Evolutionary conservation across 768 basidiomycete genomes (phyloP), one percentile per base, ranked within the genome.

Genomic region (Suillus alpinus): DNA sequence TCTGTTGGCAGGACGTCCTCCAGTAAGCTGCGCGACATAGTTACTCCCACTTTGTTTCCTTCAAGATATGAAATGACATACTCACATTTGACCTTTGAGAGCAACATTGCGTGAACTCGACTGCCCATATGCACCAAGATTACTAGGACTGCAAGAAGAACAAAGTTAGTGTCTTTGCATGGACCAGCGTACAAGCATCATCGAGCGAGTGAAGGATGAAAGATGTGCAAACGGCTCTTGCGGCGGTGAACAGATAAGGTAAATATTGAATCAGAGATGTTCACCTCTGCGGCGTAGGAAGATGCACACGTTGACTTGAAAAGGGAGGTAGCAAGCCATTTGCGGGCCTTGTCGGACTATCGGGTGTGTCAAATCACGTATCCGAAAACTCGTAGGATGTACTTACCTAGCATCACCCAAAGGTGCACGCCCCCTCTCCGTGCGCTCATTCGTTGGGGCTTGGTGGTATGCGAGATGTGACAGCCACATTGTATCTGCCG

Each of bases 221-320:
- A 34, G 3, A 12, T 44, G 12, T 26, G 46, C 23, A 10, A 55
- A 37, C 5, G 16, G 9, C 10, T 39, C 53, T 55, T 39, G 34
- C 26, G 16, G 39, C 16, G 16, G 26, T 29, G 53, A 55, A 55
- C 53, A 18, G 37, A 55, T 55, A 41, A 32, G 8, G 49, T 20
- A 26, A 23, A 59, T 16, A 20, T n/a, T 32, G 41, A 18, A 20
- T n/a, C 34, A 29, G 13, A 52, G 2, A 56, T 16, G 14, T 71
- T 37, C 61, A 71, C 72, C 73, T 73, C 20, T 69, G 69, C 8
- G 72, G 73, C 14, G 72, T 73, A 14, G 73, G 73, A 36, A 75
- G 64, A 52, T 73, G 69, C 43, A 32, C 62, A 57, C 41, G 29
- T 16, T 62, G 56, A 59, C 58, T 71, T 57, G 58, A 67, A 49